These are phyloP conservation scores for Leccinum pachyderme DNA, from an alignment of 1,284 basidiomycete genomes.

Conservation along the genomic window DNA sequence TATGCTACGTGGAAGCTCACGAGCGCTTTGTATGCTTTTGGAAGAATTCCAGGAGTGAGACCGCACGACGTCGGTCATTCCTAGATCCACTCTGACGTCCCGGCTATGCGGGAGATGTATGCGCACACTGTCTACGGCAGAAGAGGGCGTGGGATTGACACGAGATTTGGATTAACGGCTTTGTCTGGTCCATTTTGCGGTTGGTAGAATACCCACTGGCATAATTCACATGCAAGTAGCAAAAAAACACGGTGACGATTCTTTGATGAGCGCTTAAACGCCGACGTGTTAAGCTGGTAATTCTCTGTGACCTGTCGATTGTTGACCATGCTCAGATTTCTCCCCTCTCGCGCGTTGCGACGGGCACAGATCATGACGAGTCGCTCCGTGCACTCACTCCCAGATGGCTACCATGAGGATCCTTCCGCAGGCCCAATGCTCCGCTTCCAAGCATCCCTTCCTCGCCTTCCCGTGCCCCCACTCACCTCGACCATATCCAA, in stretches of 20 bases:
- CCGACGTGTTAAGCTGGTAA: neutral
- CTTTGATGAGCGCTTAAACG: neutral
- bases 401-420: slow-evolving; percentile 39
- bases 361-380: neutral
- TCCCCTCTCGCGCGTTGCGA: neutral
- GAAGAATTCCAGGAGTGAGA: neutral
- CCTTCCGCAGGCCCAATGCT: slow-evolving; percentile 68
- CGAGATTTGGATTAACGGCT: slow-evolving; percentile 5
- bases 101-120: slow-evolving; percentile 9
- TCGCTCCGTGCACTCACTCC: neutral
- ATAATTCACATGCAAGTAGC: too few relatives aligned
- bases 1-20: slow-evolving; percentile 1
- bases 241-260: neutral
- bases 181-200: neutral
- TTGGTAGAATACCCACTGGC: too few relatives aligned
- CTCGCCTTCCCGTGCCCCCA: slow-evolving; percentile 81
- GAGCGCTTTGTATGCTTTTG: neutral
- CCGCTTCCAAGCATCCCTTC: slow-evolving; percentile 77
- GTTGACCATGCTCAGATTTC: neutral
- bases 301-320: neutral
- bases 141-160: neutral
- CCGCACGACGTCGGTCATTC: neutral
- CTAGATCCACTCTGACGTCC: slow-evolving; percentile 2
- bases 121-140: neutral
- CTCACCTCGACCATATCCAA: slow-evolving; percentile 80